Evolutionary conservation across 1,284 basidiomycete species (phyloP).

Genomic region (Boletus smithii): DNA sequence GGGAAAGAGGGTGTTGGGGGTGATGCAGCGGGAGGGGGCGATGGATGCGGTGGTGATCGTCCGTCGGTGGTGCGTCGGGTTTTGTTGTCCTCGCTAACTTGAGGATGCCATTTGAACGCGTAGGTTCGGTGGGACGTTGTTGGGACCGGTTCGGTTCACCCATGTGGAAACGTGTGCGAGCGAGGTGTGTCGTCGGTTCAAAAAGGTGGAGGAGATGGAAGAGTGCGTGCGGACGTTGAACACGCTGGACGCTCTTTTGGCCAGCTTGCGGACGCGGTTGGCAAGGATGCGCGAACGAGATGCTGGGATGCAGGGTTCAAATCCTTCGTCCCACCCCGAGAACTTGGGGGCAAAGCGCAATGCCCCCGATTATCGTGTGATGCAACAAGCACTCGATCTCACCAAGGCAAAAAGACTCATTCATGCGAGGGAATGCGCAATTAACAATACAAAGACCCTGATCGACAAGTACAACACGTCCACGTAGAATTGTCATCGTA

Average conservation of each 20-base stretch:
- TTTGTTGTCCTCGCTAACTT: too few species aligned
- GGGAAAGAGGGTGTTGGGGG: conserved; percentile 58
- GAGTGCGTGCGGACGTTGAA: conserved; percentile 55
- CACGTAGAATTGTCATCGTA: neutral
- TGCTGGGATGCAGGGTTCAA: neutral
- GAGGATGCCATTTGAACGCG: too few species aligned
- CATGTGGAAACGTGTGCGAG: conserved; percentile 74
- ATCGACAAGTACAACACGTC: conserved; percentile 19
- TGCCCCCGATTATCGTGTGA: conserved; percentile 38
- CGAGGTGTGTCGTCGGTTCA: conserved; percentile 70
- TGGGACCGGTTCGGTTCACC: conserved; percentile 67
- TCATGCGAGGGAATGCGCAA: conserved; percentile 39
- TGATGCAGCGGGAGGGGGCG: conserved; percentile 66
- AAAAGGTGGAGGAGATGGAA: conserved; percentile 59
- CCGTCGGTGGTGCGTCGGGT: conserved; percentile 64
- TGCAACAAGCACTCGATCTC: conserved; percentile 41
- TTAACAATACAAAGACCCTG: conserved; percentile 27
- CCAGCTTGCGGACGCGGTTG: conserved; percentile 51
- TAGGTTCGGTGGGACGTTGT: conserved; percentile 63
- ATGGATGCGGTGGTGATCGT: conserved; percentile 69
- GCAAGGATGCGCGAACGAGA: conserved; percentile 22
- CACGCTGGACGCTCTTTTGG: conserved; percentile 60
- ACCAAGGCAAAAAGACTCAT: conserved; percentile 47
- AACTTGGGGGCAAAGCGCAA: conserved; percentile 3
- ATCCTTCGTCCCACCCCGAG: neutral